These are phyloP conservation scores for Penicillium rolfsii DNA, from an alignment of 2,329 filamentous ascomycete species.

Conservation along the genomic window DNA sequence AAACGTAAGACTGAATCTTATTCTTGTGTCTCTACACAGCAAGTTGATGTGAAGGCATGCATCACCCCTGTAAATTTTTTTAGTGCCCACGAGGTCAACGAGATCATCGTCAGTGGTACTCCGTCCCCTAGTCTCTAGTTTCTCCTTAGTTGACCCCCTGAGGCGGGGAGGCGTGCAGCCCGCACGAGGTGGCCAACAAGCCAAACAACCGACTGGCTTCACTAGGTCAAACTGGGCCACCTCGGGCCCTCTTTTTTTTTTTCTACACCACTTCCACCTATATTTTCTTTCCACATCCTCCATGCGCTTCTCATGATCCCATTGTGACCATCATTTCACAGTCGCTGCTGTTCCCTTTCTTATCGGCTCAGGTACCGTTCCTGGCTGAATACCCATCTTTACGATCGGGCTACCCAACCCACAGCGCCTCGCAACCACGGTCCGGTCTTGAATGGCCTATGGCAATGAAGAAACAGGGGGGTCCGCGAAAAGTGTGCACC, in stretches of 20 bases:
- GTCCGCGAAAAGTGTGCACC: conserved; percentile 5
- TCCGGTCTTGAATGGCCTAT: conserved; percentile 14
- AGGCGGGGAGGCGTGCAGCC: conserved; percentile 5
- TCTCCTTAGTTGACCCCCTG: not conserved
- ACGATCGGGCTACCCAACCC: not conserved
- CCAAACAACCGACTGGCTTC: no score
- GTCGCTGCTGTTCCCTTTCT: not conserved
- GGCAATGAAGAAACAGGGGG: conserved; percentile 21
- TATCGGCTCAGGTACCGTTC: not conserved
- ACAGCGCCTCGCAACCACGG: conserved; percentile 9
- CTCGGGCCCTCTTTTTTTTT: not conserved
- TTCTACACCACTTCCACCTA: not conserved
- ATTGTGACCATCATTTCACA: no score
- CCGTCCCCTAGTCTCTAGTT: not conserved
- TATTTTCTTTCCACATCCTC: not conserved
- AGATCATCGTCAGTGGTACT: not conserved
- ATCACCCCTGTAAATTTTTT: not conserved
- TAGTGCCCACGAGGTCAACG: no score
- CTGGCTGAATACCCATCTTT: not conserved
- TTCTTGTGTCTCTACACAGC: not conserved
- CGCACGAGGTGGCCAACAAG: not conserved
- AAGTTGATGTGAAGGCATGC: not conserved
- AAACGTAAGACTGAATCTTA: not conserved
- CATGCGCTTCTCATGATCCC: not conserved
- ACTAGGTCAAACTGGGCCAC: not conserved